Evolutionary conservation across 208 protist genomes (phyloP), one percentile per base, ranked within the genome.

Genomic region (Acanthamoeba healyi): DNA sequence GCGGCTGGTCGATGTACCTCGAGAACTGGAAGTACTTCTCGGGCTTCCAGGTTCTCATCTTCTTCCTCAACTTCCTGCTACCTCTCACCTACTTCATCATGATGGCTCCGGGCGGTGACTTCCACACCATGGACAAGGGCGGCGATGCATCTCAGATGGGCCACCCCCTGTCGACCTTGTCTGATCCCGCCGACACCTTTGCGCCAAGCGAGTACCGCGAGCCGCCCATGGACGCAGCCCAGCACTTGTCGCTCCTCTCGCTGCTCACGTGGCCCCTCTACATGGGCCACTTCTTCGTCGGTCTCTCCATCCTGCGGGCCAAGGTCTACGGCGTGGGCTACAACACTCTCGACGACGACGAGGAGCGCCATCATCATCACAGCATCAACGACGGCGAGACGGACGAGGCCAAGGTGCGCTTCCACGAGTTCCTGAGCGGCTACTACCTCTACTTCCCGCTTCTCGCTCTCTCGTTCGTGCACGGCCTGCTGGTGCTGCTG

Each of bases 11-110:
- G 15, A 51, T 86, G 44, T 86, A 86, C 46, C 6, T 7, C 77
- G 77, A 86, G 44, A 86, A 86, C 77, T 86, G 77, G 77, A 86
- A 58, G 77, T 86, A 86, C 44, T 86, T 86, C 34, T 86, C 77
- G 38, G 77, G 77, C 77, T 86, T 86, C 44, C 77, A 86, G 77
- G 14, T 86, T 29, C 6, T 86, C 46, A n/a, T 86, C n/a, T 86
- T 86, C 77, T 58, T 14, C 24, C 34, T 86, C 77, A 40, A 86
- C 46, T 86, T 86, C 44, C 77, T 86, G 4, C 42, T 86, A 7
- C 77, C 77, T 6, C 77, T 86, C 44, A 22, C 44, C 77, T 86
- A 38, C 77, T 58, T 61, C 77, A 7, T 86, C 44, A 34, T 86
- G 29, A 51, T 10, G n/a, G 24, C 38, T 9, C 38, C 44, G 5